A percentile compares a stretch with the other conserved stretches of the same genome.
These are phyloP conservation scores for Alopecurus myosuroides DNA, from an alignment of 176 grass and related monocot genomes.

Conservation along the genomic window DNA sequence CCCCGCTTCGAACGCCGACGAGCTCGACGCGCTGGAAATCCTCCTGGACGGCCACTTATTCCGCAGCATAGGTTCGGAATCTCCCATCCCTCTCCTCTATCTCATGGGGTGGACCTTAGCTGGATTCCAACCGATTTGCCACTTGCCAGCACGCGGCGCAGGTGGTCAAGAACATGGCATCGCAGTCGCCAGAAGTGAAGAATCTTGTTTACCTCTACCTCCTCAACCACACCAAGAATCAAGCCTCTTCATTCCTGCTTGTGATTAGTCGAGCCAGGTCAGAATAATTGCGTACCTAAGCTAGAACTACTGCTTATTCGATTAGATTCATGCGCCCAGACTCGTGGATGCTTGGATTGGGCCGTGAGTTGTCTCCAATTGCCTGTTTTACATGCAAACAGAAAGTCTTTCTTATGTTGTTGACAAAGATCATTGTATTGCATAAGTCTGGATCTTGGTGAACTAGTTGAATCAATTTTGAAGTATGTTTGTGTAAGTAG, in stretches of 20 bases:
- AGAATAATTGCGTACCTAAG: background rate
- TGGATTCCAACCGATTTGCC: background rate
- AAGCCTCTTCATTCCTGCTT: background rate
- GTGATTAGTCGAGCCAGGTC: background rate
- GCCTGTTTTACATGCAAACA: background rate
- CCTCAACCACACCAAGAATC: background rate
- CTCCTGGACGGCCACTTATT: background rate
- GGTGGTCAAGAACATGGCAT: background rate
- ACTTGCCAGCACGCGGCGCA: background rate
- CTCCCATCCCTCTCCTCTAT: background rate
- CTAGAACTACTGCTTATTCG: background rate
- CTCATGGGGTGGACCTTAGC: background rate
- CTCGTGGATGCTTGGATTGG: background rate
- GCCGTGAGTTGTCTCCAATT: background rate
- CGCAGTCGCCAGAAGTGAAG: background rate
- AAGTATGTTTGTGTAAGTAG: too few species aligned
- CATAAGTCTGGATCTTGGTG: too few species aligned
- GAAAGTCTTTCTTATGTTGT: background rate
- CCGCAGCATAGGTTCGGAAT: background rate
- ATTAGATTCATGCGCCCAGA: background rate
- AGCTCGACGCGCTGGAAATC: too few species aligned
- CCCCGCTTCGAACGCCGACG: background rate
- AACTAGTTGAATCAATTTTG: too few species aligned
- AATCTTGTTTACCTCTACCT: background rate
- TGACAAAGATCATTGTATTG: too few species aligned